Base-by-base conservation (phyloP, 129 eudicot species). In the Flaveria trinervia region DNA sequence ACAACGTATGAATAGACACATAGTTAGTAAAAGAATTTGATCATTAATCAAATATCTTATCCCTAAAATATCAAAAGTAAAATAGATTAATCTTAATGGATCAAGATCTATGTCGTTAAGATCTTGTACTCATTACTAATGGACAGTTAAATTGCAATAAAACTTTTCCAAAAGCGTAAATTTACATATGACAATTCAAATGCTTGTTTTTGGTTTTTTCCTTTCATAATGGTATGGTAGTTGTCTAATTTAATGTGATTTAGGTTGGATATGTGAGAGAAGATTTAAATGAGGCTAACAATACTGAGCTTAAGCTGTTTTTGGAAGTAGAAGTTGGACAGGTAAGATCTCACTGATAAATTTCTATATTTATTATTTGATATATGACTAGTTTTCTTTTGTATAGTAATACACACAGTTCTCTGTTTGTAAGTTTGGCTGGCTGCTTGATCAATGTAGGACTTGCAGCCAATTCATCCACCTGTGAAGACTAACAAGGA, bases 221-320 rank as follows among this genome's bases (percentile, higher is more conserved):
- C 22, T n/a, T 55, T 17, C 25, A 55, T 55, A n/a, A 55, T 20
- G 10, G 18, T 55, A n/a, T 55, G 22, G 11, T 55, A 55, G 2
- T 55, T n/a, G 61, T 55, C 70, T 55, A 57, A 20, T 77, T 71
- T 13, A 3, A 49, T 51, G 61, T 57, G 60, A n/a, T 67, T 59
- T 77, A 92, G 97, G 97, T 92, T 54, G 96, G 96, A 26, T 90
- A 87, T 79, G 61, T 92, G 81, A 84, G 88, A 68, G 96, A 87
- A 65, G 83, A 75, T 15, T 85, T 92, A 39, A 87, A 87, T 75
- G 84, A 87, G 79, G 72, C 80, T 43, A 77, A 85, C 66, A 87
- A 85, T 80, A 90, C 96, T 1, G 96, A 89, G 80, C 86, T 92
- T 16, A 89, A 89, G 65, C 82, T 92, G 76, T 92, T 92, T 72